Evolutionary conservation across 176 grass and related monocot genomes (phyloP).

Genomic region (Panicum miliaceum): DNA sequence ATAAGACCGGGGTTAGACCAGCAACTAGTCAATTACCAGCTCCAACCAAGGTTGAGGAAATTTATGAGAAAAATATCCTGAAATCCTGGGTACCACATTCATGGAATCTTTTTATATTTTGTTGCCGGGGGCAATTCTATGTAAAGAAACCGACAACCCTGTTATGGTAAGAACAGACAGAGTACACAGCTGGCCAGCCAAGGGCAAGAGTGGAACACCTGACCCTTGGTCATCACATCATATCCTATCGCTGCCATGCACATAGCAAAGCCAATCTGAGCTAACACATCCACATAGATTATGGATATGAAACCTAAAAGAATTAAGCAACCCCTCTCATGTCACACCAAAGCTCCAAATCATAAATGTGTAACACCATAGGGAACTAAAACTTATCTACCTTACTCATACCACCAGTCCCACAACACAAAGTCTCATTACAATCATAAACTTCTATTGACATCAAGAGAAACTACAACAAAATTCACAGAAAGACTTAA

Average conservation of each 20-base stretch:
- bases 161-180: background rate
- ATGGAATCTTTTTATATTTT: background rate
- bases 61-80: background rate
- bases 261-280: background rate
- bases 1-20: background rate
- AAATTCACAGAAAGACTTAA: conserved; percentile 16
- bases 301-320: conserved; percentile 34
- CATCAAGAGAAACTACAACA: conserved; percentile 32
- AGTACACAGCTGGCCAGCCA: background rate
- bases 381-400: conserved; percentile 10
- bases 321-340: background rate
- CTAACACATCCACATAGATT: conserved; percentile 8
- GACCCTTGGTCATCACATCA: background rate
- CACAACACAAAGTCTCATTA: background rate
- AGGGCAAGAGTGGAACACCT: background rate
- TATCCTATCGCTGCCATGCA: background rate
- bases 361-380: conserved; percentile 2
- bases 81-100: background rate
- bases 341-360: conserved; percentile 24
- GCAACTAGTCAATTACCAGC: background rate
- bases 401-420: conserved; percentile 9
- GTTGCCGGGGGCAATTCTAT: background rate
- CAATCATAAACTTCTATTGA: conserved; percentile 26
- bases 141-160: background rate
- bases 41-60: background rate